phyloP scores from a whole-genome alignment of 2,329 filamentous ascomycete genomes.

The Esteya vermicola region DNA sequence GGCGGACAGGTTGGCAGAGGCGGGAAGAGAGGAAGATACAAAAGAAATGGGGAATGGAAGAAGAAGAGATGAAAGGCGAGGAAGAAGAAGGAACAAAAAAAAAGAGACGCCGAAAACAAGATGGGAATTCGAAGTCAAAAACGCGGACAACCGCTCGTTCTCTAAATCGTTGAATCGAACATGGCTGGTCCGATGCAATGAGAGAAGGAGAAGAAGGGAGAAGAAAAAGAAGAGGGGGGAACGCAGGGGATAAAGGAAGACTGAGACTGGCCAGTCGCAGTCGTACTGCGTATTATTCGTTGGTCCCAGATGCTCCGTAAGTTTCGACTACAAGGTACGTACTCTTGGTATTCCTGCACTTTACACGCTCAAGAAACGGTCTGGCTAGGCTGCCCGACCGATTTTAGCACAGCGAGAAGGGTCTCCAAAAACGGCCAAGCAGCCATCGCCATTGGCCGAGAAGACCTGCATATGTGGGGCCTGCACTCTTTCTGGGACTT shows the following conservation, averaged over 20 bases:
- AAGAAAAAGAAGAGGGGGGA: constrained; percentile 15
- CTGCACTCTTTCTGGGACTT: too few species aligned
- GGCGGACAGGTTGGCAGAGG: neutral
- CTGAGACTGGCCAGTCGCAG: too few species aligned
- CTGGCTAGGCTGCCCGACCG: neutral
- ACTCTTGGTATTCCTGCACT: neutral
- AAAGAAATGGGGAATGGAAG: constrained; percentile 10
- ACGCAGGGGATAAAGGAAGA: neutral
- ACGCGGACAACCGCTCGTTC: constrained; percentile 10
- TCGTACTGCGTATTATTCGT: too few species aligned
- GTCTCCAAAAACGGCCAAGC: too few species aligned
- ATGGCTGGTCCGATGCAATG: constrained; percentile 35
- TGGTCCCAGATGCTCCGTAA: too few species aligned
- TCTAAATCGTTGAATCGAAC: constrained; percentile 38
- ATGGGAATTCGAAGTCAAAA: neutral
- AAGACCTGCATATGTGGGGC: too few species aligned
- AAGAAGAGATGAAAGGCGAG: neutral
- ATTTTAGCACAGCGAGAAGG: too few species aligned
- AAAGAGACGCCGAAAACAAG: neutral
- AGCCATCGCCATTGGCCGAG: too few species aligned
- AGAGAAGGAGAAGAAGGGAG: neutral
- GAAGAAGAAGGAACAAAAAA: neutral
- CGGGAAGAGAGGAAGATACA: constrained; percentile 14
- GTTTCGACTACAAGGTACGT: too few species aligned
- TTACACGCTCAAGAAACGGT: neutral